Base-by-base conservation (phyloP, 148 eudicot species). In the Fagopyrum esculentum region DNA sequence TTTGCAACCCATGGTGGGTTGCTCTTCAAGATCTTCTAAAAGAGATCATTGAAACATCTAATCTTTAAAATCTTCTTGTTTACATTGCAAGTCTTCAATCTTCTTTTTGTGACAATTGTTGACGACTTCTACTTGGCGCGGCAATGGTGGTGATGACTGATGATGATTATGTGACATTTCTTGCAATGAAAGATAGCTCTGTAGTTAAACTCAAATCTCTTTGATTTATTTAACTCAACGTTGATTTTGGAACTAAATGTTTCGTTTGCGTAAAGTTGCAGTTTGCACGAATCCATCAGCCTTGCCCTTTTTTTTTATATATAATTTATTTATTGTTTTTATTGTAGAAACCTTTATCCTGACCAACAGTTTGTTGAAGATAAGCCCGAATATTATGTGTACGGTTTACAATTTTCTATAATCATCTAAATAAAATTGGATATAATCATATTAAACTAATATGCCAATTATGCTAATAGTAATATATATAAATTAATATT, bases 1-100 rank as follows among this genome's bases (percentile, higher is more conserved):
- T 93, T 93, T 35, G 98, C 98, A 49, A 79, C 90, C 60, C 98
- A 93, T 48, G 98, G 98, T 69, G 97, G 98, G 35, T 48, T 93
- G 80, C 92, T 93, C 83, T 93, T 93, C 90, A 93, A 93, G 90
- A 51, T 81, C 49, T 79, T 92, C 77, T 89, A 80, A 17, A 66
- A 8, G 15, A 57, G 63, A 6, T 8, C 9, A 6, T 22, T 16
- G 7, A 8, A 19, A 22, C 40, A 22, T 10, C 10, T 1, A 9
- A 2, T 59, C 11, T 59, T 29, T 30, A 6, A n/a, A 19, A 19
- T 17, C 63, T 57, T 57, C 63, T 6, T 17, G 2, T 57, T 17
- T 40, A 13, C 52, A 49, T 49, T 9, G 12, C 9, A 12, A 12
- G 52, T 40, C 44, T 64, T 11, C 40, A 59, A 35, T 35, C 71